Conservation (phyloP, 116 monocot genomes). For the Iris pallida region DNA sequence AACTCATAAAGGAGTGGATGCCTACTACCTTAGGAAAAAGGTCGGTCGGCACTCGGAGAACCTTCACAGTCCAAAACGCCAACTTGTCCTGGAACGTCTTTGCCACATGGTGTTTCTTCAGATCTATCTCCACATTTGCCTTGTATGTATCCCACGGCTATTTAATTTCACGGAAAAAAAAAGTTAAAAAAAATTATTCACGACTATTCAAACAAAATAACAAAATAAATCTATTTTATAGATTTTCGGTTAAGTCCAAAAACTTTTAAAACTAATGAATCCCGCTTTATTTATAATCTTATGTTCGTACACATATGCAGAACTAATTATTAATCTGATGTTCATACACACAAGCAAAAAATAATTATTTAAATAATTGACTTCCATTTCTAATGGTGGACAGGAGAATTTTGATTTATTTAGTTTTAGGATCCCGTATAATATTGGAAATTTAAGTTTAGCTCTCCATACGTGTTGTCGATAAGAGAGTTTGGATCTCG, state of each 20-base stretch:
- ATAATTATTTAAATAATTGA: not conserved
- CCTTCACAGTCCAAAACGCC: constrained; percentile 60
- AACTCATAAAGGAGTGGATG: not conserved
- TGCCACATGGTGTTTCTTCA: constrained; percentile 65
- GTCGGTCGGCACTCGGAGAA: constrained; percentile 47
- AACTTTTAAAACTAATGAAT: not conserved
- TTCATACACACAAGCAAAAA: too few species aligned
- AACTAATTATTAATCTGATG: not conserved
- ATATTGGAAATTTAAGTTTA: too few species aligned
- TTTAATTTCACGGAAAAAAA: not conserved
- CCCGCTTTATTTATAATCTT: too few species aligned
- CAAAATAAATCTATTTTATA: not conserved
- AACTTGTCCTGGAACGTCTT: constrained; percentile 41
- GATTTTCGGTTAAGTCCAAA: not conserved
- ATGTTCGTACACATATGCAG: too few species aligned
- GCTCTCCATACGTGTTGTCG: too few species aligned
- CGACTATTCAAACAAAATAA: not conserved
- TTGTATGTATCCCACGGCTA: constrained; percentile 70
- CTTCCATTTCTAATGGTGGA: not conserved
- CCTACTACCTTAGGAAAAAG: constrained; percentile 55
- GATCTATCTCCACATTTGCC: constrained; percentile 54
- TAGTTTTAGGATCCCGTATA: too few species aligned
- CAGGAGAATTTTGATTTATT: too few species aligned
- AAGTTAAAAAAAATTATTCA: not conserved
- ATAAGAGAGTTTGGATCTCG: too few species aligned